These are phyloP conservation scores for Ajuga chamaepitys DNA, from an alignment of 257 asterid genomes.

Conservation along the genomic window DNA sequence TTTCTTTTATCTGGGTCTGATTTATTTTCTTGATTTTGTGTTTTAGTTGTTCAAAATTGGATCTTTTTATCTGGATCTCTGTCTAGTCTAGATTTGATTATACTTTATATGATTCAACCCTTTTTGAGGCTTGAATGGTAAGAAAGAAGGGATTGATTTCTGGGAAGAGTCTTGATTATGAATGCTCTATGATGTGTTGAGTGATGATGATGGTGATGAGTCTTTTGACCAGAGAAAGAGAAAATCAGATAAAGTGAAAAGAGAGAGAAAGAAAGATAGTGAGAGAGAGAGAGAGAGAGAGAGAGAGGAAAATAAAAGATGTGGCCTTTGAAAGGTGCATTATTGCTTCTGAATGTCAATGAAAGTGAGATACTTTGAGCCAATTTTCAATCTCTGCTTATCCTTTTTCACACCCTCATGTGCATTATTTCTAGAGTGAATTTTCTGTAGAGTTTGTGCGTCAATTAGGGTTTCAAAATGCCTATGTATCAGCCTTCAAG, in stretches of 20 bases:
- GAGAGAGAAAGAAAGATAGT: no score
- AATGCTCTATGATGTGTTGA: constrained; percentile 35
- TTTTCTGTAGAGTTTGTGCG: constrained; percentile 12
- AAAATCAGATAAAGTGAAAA: constrained; percentile 40
- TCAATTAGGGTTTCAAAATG: constrained; percentile 26
- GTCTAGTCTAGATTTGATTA: constrained; percentile 10
- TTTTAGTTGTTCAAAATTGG: constrained; percentile 10
- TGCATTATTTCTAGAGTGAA: neutral
- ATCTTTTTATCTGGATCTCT: constrained; percentile 21
- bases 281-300: neutral
- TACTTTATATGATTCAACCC: constrained; percentile 17
- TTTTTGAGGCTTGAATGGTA: constrained; percentile 33
- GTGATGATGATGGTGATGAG: constrained; percentile 41
- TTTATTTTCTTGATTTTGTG: constrained; percentile 11
- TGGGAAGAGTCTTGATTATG: constrained; percentile 36
- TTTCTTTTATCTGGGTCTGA: constrained; percentile 22
- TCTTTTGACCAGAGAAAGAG: constrained; percentile 54
- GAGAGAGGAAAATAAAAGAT: constrained; percentile 14
- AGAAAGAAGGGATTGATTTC: constrained; percentile 23
- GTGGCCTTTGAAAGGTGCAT: constrained; percentile 29
- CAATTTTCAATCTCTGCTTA: constrained; percentile 12
- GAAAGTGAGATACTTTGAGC: constrained; percentile 37
- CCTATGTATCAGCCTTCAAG: constrained; percentile 48
- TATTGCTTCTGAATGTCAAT: constrained; percentile 50
- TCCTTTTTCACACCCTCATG: constrained; percentile 27